Conservation (phyloP, 345 rosid genomes). For the Microcos paniculata region DNA sequence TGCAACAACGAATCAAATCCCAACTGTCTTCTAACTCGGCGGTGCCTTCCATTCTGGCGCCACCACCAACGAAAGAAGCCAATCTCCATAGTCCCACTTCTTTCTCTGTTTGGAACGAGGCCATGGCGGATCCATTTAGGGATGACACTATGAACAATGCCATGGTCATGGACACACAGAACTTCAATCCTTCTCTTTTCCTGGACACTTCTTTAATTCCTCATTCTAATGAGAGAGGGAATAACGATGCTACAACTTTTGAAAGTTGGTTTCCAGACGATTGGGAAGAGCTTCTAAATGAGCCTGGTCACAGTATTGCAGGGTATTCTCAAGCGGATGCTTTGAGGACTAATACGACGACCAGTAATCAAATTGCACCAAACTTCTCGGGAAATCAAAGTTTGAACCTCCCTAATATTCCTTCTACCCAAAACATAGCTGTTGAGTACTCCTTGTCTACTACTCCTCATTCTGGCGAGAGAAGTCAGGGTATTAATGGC, state of each 20-base stretch:
- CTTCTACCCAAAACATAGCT: neutral
- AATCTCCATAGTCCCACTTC: neutral
- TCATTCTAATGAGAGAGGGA: too few species aligned
- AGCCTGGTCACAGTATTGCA: neutral
- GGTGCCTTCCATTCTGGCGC: slow-evolving; percentile 10
- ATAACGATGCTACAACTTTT: slow-evolving; percentile 13
- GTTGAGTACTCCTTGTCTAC: slow-evolving; percentile 21
- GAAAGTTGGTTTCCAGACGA: slow-evolving; percentile 18
- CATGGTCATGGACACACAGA: too few species aligned
- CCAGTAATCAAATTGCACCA: neutral
- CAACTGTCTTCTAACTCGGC: neutral
- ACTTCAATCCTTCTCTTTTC: neutral
- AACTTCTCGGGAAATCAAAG: neutral
- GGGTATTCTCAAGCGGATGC: slow-evolving; percentile 17
- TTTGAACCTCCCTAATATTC: neutral
- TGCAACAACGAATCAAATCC: neutral
- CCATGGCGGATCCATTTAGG: neutral
- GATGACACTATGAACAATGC: neutral
- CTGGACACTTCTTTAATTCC: too few species aligned
- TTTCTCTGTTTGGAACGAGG: too few species aligned
- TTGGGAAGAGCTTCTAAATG: slow-evolving; percentile 10
- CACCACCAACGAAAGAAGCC: neutral
- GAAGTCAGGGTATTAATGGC: too few species aligned
- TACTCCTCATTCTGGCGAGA: too few species aligned
- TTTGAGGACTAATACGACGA: neutral